Percentiles rank a stretch among this genome's conserved stretches.
Evolutionary conservation across 1,284 basidiomycete genomes (phyloP).

Genomic region (Melampsora occidentalis): DNA sequence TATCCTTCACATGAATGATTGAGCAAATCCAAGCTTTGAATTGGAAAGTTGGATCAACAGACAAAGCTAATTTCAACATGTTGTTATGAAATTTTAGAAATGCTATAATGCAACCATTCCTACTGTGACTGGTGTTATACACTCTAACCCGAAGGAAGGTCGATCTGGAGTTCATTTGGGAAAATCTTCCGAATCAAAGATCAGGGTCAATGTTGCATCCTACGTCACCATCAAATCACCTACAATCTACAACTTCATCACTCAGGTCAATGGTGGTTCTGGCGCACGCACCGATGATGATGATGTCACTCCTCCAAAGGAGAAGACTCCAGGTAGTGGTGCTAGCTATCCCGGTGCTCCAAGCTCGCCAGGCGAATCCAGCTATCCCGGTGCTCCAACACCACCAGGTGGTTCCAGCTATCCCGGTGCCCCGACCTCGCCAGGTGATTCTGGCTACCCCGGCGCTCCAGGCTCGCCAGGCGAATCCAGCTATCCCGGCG

Average conservation of each 20-base stretch:
- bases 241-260: conserved; percentile 28
- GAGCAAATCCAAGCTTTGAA: too few relatives aligned
- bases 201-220: conserved; percentile 26
- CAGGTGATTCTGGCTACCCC: not conserved
- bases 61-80: too few relatives aligned
- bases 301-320: not conserved
- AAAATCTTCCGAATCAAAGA: conserved; percentile 10
- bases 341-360: not conserved
- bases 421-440: not conserved
- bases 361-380: not conserved
- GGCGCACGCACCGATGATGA: conserved; percentile 3
- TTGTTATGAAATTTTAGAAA: too few relatives aligned
- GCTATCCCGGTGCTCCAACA: not conserved
- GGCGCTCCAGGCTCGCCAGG: not conserved
- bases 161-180: conserved; percentile 25
- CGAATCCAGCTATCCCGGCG: not conserved
- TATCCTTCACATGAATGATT: too few relatives aligned
- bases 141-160: conserved; percentile 6
- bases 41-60: too few relatives aligned
- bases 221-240: conserved; percentile 19
- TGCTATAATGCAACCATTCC: too few relatives aligned
- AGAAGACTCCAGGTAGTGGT: not conserved
- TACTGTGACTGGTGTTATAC: too few relatives aligned
- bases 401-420: not conserved
- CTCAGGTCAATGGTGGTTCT: conserved; percentile 35